Base-by-base conservation (phyloP, 2,329 filamentous ascomycete species). In the Knoxdaviesia proteae region DNA sequence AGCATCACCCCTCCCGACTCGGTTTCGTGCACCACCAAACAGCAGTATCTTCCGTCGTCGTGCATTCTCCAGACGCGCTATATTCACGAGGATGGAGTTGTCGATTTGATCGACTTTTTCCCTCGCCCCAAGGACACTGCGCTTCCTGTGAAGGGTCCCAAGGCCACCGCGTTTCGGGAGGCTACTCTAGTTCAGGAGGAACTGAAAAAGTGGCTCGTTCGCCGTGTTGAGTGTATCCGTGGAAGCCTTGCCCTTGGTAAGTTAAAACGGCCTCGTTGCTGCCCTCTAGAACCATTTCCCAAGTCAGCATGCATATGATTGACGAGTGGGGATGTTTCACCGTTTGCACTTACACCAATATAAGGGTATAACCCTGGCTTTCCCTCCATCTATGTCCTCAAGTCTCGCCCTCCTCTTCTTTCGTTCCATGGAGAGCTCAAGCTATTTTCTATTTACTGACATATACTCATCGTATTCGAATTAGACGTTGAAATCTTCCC, bases 31-130 rank as follows among this genome's bases (percentile, higher is more conserved):
- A 82, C 78, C 3, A 83, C 74, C 34, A 86, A 86, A 56, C 80
- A 86, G 58, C 75, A 81, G 53, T 86, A 86, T 51, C 65, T 84
- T 2, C 79, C 80, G 0, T 80, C 75, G 7, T 78, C 77, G 40
- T 84, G 81, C 51, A 77, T 86, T 46, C 62, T 86, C 3, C 77
- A 84, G 55, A 86, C 81, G 1, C 68, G 80, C n/a, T 84, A 80
- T 55, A 78, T 84, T 48, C 71, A 79, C 48, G 80, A 86, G 50
- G 71, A 80, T 44, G 81, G 80, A 1, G 80, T 84, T 1, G 71
- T 80, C 7, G 78, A 81, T 44, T 55, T 86, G 32, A 64, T 81
- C 10, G 80, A 86, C 54, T 86, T 84, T 59, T 84, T 86, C 49
- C 80, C 80, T 0, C 68, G 80, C 1, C 77, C 79, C 7, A 75